Evolutionary conservation across 2,329 filamentous ascomycete species (phyloP).

Genomic region (Harringtonia aguacate): DNA sequence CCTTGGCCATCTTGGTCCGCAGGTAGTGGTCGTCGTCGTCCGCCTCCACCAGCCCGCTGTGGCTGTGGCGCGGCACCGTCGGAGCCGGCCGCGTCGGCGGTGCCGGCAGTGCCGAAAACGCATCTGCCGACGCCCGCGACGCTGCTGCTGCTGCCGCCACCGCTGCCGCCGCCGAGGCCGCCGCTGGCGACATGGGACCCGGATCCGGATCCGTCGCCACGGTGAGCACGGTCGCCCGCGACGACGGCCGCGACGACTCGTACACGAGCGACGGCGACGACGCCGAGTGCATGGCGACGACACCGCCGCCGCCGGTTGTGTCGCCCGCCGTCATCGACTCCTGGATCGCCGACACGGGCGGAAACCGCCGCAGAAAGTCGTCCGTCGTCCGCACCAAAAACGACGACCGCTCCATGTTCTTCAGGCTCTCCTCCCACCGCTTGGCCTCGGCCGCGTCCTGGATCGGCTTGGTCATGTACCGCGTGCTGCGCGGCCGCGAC

Average conservation of each 20-base stretch:
- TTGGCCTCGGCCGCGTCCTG: conserved; percentile 66
- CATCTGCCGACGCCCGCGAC: conserved; percentile 21
- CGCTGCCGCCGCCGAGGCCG: too few species aligned
- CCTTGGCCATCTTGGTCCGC: conserved; percentile 28
- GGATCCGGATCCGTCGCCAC: neutral
- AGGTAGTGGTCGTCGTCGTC: conserved; percentile 25
- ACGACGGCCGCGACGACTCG: conserved; percentile 16
- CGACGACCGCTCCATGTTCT: conserved; percentile 35
- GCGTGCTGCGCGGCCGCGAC: conserved; percentile 28
- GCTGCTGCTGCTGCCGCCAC: too few species aligned
- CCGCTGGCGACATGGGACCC: too few species aligned
- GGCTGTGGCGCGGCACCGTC: conserved; percentile 59
- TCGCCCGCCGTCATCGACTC: conserved; percentile 46
- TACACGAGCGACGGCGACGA: conserved; percentile 4
- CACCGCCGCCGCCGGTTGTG: neutral
- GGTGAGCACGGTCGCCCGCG: conserved; percentile 10
- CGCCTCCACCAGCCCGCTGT: conserved; percentile 56
- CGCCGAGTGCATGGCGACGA: neutral
- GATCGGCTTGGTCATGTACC: conserved; percentile 52
- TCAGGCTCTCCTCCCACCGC: conserved; percentile 68
- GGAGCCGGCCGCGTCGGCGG: conserved; percentile 59
- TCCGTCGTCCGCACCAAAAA: conserved; percentile 66
- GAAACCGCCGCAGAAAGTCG: conserved; percentile 75
- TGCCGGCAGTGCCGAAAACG: conserved; percentile 37
- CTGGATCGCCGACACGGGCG: conserved; percentile 52